Percentiles rank a stretch among this genome's conserved stretches.
These are phyloP conservation scores for Heritiera fomes DNA, from an alignment of 345 rosid species.

Conservation along the genomic window DNA sequence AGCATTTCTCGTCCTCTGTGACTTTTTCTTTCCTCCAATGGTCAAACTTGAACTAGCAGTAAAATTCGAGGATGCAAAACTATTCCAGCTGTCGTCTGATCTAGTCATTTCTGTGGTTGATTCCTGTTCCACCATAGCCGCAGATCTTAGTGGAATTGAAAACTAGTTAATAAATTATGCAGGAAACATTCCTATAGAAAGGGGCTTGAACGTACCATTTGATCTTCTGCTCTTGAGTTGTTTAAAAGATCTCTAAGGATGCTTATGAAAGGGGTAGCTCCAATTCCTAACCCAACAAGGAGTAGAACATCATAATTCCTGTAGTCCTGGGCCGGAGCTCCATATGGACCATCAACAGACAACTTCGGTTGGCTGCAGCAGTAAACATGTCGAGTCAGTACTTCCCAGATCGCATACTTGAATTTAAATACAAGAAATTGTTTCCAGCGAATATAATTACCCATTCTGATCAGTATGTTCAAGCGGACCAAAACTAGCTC, in stretches of 20 bases:
- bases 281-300: slow-evolving; percentile 93
- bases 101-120: slow-evolving; percentile 60
- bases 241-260: slow-evolving; percentile 80
- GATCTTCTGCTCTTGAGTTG: slow-evolving; percentile 72
- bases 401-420: background rate
- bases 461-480: slow-evolving; percentile 41
- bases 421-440: background rate
- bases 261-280: slow-evolving; percentile 98
- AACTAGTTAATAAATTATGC: background rate
- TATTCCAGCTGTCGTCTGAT: slow-evolving; percentile 73
- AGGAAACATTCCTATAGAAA: background rate
- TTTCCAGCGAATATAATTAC: slow-evolving; percentile 35
- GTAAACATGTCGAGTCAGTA: slow-evolving; percentile 6
- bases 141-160: background rate
- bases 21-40: slow-evolving; percentile 53
- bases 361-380: slow-evolving; percentile 70
- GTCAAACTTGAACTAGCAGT: slow-evolving; percentile 37
- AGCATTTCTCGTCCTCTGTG: slow-evolving; percentile 59
- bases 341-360: slow-evolving; percentile 88
- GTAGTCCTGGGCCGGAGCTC: slow-evolving; percentile 98
- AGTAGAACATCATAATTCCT: slow-evolving; percentile 85
- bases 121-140: slow-evolving; percentile 36
- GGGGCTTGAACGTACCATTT: slow-evolving; percentile 39
- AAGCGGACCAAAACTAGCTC: slow-evolving; percentile 52
- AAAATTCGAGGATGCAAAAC: slow-evolving; percentile 59